Percentiles rank a stretch among this genome's conserved stretches.
Conservation (phyloP, 2,329 filamentous ascomycete genomes). For the Ceratocystis variospora region DNA sequence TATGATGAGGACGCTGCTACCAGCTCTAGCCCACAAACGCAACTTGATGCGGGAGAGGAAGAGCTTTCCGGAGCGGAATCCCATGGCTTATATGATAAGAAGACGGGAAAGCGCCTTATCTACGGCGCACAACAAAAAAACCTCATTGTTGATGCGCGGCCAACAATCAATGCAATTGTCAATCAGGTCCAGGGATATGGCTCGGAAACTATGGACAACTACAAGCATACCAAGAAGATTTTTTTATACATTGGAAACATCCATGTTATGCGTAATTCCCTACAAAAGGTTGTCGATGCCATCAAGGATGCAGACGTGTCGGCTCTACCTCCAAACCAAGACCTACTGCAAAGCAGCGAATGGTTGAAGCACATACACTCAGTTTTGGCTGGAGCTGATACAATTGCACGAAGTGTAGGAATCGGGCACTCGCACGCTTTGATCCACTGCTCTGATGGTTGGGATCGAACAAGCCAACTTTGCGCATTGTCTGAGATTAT, state of each 20-base stretch:
- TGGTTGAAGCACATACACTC: slow-evolving; percentile 85
- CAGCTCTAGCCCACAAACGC: not conserved
- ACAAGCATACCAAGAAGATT: slow-evolving; percentile 78
- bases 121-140: slow-evolving; percentile 92
- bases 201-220: slow-evolving; percentile 96
- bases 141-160: slow-evolving; percentile 87
- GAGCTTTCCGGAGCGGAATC: slow-evolving; percentile 21
- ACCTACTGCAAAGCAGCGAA: slow-evolving; percentile 66
- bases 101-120: slow-evolving; percentile 49
- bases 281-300: slow-evolving; percentile 73
- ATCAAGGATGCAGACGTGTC: slow-evolving; percentile 87
- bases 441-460: slow-evolving; percentile 96
- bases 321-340: slow-evolving; percentile 65
- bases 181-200: slow-evolving; percentile 90
- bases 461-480: slow-evolving; percentile 93
- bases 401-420: slow-evolving; percentile 78
- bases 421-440: slow-evolving; percentile 88
- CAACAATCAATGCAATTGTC: slow-evolving; percentile 83
- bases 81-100: slow-evolving; percentile 39
- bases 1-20: not conserved
- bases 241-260: slow-evolving; percentile 97
- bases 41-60: not conserved
- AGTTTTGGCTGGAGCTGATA: slow-evolving; percentile 67
- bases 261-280: slow-evolving; percentile 88
- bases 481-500: slow-evolving; percentile 85